Conservation (phyloP, 257 asterid genomes). For the Coffea eugenioides region DNA sequence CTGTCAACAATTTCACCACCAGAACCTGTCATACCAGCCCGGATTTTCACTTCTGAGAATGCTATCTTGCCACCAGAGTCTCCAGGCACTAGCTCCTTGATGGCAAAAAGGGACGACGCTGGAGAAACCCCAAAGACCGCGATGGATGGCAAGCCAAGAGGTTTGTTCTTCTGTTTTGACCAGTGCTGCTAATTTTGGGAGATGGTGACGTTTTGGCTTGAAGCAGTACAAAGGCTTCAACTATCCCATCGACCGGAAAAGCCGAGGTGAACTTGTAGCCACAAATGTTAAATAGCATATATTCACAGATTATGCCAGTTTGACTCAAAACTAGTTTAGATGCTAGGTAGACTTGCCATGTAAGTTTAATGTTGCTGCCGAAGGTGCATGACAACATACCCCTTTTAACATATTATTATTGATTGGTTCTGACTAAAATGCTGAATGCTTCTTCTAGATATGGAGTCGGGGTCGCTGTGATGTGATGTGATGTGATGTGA, state of each 20-base stretch:
- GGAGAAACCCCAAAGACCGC: conserved; percentile 45
- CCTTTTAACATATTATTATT: conserved; percentile 5
- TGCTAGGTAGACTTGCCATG: conserved; percentile 19
- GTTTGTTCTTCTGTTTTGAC: conserved; percentile 73
- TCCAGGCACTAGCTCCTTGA: conserved; percentile 88
- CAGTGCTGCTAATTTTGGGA: conserved; percentile 38
- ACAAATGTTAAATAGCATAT: conserved; percentile 25
- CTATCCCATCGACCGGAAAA: conserved; percentile 3
- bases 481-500: conserved; percentile 48
- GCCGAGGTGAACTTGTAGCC: conserved; percentile 17
- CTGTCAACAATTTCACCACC: conserved; percentile 70
- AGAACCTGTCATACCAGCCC: conserved; percentile 53
- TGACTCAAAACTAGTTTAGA: conserved; percentile 21
- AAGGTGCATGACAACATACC: conserved; percentile 11
- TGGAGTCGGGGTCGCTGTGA: conserved; percentile 60
- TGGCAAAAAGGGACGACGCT: conserved; percentile 62
- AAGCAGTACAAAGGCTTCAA: neutral
- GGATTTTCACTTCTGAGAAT: conserved; percentile 60
- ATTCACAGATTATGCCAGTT: conserved; percentile 13
- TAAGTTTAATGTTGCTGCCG: conserved; percentile 19
- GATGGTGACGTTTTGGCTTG: neutral
- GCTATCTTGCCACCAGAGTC: conserved; percentile 80
- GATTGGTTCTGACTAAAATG: conserved; percentile 18
- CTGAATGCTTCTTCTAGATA: conserved; percentile 10
- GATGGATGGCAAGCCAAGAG: conserved; percentile 43